A percentile compares a stretch with the other conserved stretches of the same genome.
Conservation (phyloP, 129 eudicot genomes). For the Logfia minima region DNA sequence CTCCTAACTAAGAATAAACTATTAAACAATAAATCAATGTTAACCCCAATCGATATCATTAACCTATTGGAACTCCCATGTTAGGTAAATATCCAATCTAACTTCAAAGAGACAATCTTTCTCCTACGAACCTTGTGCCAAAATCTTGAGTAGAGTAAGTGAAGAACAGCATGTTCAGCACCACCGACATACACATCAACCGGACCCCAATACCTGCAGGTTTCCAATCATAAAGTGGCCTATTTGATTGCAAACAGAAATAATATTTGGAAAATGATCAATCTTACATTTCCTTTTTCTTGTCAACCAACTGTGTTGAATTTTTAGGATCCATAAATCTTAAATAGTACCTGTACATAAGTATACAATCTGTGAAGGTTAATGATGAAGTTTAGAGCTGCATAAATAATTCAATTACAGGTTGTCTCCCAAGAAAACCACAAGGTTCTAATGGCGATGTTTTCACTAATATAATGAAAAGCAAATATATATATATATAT, state of each 20-base stretch:
- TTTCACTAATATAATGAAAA: background rate
- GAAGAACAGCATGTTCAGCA: conserved; percentile 99
- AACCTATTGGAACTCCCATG: background rate
- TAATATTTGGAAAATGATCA: background rate
- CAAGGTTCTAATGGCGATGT: conserved; percentile 2
- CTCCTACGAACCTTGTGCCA: conserved; percentile 89
- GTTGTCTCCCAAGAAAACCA: background rate
- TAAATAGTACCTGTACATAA: conserved; percentile 77
- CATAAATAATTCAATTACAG: background rate
- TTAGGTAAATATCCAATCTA: background rate
- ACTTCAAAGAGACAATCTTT: background rate
- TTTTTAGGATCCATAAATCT: conserved; percentile 98
- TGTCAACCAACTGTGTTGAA: conserved; percentile 73
- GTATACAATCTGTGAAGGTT: conserved; percentile 20
- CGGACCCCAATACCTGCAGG: conserved; percentile 87
- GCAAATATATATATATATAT: background rate
- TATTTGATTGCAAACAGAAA: background rate
- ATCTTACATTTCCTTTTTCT: conserved; percentile 78
- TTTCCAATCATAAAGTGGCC: background rate
- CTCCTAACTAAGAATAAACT: conserved; percentile 11
- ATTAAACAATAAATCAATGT: background rate
- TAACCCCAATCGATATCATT: conserved; percentile 5
- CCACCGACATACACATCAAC: conserved; percentile 98
- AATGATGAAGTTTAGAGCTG: conserved; percentile 10
- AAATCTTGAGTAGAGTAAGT: conserved; percentile 92